Percentiles rank a stretch among this genome's conserved stretches.
These are phyloP conservation scores for Hericium rajendrae DNA, from an alignment of 768 basidiomycete genomes.

Conservation along the genomic window DNA sequence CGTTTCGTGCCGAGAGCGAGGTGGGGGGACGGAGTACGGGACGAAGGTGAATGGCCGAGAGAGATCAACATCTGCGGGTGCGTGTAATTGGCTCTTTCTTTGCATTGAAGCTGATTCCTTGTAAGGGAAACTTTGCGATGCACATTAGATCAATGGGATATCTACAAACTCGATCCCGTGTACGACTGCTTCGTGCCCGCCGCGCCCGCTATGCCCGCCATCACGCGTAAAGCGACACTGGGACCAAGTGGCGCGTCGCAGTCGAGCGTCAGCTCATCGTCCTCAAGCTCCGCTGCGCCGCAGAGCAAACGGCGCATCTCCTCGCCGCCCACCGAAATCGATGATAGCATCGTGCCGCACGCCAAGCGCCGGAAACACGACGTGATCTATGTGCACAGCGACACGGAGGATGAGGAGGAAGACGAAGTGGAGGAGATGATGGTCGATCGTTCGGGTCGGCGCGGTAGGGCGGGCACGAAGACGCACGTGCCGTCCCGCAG, in stretches of 20 bases:
- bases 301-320: constrained; percentile 8
- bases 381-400: constrained; percentile 10
- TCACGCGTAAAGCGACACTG: constrained; percentile 13
- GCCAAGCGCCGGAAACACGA: constrained; percentile 9
- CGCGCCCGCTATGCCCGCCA: constrained; percentile 18
- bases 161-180: constrained; percentile 71
- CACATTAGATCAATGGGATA: constrained; percentile 78
- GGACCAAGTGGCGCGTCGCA: background rate
- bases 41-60: constrained; percentile 69
- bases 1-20: constrained; percentile 68
- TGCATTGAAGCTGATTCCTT: background rate
- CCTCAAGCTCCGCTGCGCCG: background rate
- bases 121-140: constrained; percentile 42
- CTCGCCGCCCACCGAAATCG: constrained; percentile 3
- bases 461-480: background rate
- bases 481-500: constrained; percentile 6
- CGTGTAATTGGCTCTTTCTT: constrained; percentile 15
- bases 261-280: background rate
- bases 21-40: constrained; percentile 37
- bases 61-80: constrained; percentile 62
- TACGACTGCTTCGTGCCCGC: constrained; percentile 53
- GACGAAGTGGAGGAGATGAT: constrained; percentile 43
- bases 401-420: constrained; percentile 25
- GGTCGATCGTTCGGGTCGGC: constrained; percentile 20
- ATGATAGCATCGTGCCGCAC: background rate